Base-by-base conservation (phyloP, 1,284 basidiomycete species). In the Cystodermella granulosa region DNA sequence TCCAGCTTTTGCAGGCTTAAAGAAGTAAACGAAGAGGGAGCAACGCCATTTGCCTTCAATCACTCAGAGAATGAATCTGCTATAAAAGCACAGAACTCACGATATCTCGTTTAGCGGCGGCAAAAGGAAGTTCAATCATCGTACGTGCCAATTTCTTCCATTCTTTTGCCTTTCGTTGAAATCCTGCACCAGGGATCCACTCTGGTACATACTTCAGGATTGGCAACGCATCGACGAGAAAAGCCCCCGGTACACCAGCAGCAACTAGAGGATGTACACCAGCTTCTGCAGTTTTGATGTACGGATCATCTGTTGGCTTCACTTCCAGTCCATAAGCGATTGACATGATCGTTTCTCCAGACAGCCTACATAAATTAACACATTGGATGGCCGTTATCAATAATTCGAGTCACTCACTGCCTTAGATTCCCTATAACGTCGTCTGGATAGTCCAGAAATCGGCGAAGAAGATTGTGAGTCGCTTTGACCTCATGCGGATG, bases 141-240 rank as follows among this genome's bases (percentile, higher is more conserved):
- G 39, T 35, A 14, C 47, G 24, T 6, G 53, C 31, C 4, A 51
- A 21, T 24, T 43, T 37, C 18, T 57, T 59, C 62, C 68, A 69
- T 42, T 62, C 55, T 13, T 48, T 48, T 0, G 72, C 72, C 37
- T 70, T 61, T 11, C 61, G 61, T 52, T 75, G 62, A 61, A 76
- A 76, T 1, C 59, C 58, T 2, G 71, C 67, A 11, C 75, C 75
- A 15, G 75, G 75, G 44, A 75, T 58, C 72, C 73, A 77, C 20
- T 52, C 55, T 2, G 75, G 75, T 16, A 76, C 53, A 43, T 74
- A 59, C 47, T 64, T 65, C 43, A 76, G 41, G 14, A 51, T 20
- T 4, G 60, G 63, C 14, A 62, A 26, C 4, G 48, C 23, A 31
- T 63, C 56, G 14, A 63, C 57, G 3, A 61, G 46, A 48, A 53